Conservation (phyloP, 2,329 filamentous ascomycete species). For the Thyridium curvatum region DNA sequence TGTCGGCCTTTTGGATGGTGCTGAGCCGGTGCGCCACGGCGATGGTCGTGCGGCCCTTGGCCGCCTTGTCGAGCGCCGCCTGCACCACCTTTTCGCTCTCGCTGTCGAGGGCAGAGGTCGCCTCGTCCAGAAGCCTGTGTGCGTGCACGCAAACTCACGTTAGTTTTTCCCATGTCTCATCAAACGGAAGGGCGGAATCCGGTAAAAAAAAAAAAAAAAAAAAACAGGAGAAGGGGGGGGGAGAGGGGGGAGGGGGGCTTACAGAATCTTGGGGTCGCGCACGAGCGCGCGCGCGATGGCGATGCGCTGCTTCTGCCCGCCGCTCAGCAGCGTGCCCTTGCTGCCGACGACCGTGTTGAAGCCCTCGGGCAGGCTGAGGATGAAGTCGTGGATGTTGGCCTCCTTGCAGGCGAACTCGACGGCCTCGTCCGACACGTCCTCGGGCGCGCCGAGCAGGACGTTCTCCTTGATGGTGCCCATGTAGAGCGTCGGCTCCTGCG, state of each 20-base stretch:
- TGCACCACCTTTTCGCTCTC: constrained; percentile 77
- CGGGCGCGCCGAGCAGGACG: constrained; percentile 70
- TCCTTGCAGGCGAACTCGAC: constrained; percentile 78
- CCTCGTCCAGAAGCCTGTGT: constrained; percentile 63
- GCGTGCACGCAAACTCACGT: too few species aligned
- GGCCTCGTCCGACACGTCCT: constrained; percentile 58
- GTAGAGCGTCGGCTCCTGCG: constrained; percentile 89
- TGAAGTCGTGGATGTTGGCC: constrained; percentile 90
- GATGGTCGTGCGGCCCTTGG: constrained; percentile 82
- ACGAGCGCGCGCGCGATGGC: constrained; percentile 89
- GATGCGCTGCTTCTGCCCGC: constrained; percentile 91
- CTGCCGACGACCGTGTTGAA: constrained; percentile 81
- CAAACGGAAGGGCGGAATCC: too few species aligned
- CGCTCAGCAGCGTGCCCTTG: constrained; percentile 79
- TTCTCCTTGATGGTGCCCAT: constrained; percentile 90
- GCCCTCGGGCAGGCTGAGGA: constrained; percentile 73
- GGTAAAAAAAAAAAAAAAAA: too few species aligned
- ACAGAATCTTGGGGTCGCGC: constrained; percentile 79
- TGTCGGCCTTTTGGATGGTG: constrained; percentile 90
- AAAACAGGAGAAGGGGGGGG: too few species aligned
- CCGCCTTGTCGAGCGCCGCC: constrained; percentile 72
- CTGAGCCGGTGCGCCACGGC: constrained; percentile 88
- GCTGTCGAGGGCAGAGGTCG: constrained; percentile 69
- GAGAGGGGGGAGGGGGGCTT: too few species aligned
- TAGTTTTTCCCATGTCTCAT: too few species aligned